Evolutionary conservation across 1,284 basidiomycete genomes (phyloP).

Genomic region (Marasmius fiardii): DNA sequence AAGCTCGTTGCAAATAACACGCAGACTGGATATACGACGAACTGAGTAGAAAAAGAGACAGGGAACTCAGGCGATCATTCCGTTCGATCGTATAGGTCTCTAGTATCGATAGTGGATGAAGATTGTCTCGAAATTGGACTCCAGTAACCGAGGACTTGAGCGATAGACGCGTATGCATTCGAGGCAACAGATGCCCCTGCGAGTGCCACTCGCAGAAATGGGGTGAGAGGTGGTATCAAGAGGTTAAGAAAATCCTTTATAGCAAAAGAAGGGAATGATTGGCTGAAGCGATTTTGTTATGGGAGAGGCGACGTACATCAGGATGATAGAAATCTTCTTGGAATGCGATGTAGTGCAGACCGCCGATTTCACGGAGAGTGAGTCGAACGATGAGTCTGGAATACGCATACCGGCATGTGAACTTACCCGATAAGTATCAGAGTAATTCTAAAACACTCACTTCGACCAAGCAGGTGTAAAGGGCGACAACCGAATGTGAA

Average conservation of each 20-base stretch:
- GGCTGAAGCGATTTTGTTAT: background rate
- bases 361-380: constrained; percentile 35
- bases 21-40: too few relatives aligned
- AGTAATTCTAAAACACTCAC: constrained; percentile 33
- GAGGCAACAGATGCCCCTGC: constrained; percentile 35
- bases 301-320: constrained; percentile 34
- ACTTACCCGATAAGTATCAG: constrained; percentile 43
- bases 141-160: constrained; percentile 41
- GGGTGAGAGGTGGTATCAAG: constrained; percentile 46
- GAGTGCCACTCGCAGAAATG: constrained; percentile 37
- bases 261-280: background rate
- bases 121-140: constrained; percentile 5
- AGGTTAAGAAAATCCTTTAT: constrained; percentile 46
- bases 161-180: constrained; percentile 39
- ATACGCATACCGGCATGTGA: constrained; percentile 40
- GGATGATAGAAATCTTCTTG: constrained; percentile 67
- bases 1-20: too few relatives aligned
- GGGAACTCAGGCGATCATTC: background rate
- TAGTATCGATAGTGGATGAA: background rate
- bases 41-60: too few relatives aligned
- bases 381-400: constrained; percentile 44
- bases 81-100: constrained; percentile 10
- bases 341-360: constrained; percentile 43
- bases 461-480: constrained; percentile 42
- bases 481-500: constrained; percentile 49